Conservation (phyloP, 1,284 basidiomycete genomes). For the Leccinum brunneo-olivaceum region DNA sequence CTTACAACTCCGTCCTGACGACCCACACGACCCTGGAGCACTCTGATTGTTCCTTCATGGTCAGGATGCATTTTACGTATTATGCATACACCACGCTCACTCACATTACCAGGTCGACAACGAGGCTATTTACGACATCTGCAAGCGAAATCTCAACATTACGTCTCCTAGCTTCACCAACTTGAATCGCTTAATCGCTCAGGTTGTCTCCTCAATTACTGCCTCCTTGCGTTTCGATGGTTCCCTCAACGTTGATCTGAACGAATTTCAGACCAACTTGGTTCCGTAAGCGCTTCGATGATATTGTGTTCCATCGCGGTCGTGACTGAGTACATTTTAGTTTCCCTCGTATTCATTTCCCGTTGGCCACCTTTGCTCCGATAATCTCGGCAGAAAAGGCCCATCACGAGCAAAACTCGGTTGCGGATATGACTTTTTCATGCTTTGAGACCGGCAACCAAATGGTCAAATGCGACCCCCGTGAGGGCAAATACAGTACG, state of each 20-base stretch:
- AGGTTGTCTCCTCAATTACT: slow-evolving; percentile 83
- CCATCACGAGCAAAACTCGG: slow-evolving; percentile 89
- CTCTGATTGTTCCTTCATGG: slow-evolving; percentile 99
- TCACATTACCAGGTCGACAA: slow-evolving; percentile 70
- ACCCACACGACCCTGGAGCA: slow-evolving; percentile 99
- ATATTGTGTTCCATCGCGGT: slow-evolving; percentile 3
- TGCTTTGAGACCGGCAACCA: slow-evolving; percentile 92
- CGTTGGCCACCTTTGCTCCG: slow-evolving; percentile 85
- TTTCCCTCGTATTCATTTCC: slow-evolving; percentile 85
- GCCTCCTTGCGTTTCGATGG: slow-evolving; percentile 74
- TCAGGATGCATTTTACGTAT: slow-evolving; percentile 27
- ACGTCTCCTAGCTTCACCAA: slow-evolving; percentile 79
- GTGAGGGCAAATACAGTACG: slow-evolving; percentile 81
- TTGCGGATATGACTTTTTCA: slow-evolving; percentile 90
- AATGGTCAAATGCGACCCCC: slow-evolving; percentile 82
- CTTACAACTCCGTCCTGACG: slow-evolving; percentile 98
- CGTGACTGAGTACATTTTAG: slow-evolving; percentile 33
- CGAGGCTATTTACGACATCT: slow-evolving; percentile 94
- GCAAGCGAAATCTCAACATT: slow-evolving; percentile 83
- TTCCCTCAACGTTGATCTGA: slow-evolving; percentile 86
- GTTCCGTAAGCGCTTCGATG: slow-evolving; percentile 51
- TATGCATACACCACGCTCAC: slow-evolving; percentile 1
- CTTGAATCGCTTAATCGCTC: slow-evolving; percentile 84
- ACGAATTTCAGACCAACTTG: slow-evolving; percentile 91
- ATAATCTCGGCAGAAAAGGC: slow-evolving; percentile 79